Evolutionary conservation across 1,284 basidiomycete genomes (phyloP).

Genomic region (Leucoagaricus sp.): DNA sequence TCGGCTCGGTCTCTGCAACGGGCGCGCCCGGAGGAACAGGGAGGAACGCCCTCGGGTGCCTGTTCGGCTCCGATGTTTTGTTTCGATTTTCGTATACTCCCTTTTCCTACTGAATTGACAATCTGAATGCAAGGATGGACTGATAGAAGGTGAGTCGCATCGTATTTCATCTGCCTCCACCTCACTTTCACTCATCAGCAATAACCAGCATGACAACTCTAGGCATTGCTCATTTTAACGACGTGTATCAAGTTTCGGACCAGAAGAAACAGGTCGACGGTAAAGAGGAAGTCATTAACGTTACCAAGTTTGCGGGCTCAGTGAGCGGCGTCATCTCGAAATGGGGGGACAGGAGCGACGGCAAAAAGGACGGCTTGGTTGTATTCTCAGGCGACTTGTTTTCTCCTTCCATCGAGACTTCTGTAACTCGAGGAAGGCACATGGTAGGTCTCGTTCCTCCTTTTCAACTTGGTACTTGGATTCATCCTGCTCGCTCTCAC

Average conservation of each 20-base stretch:
- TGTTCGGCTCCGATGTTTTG: too few relatives aligned
- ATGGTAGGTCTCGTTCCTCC: constrained; percentile 17
- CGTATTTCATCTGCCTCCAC: too few relatives aligned
- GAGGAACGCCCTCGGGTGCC: too few relatives aligned
- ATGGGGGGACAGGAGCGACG: constrained; percentile 14
- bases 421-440: constrained; percentile 19
- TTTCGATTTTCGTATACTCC: too few relatives aligned
- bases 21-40: too few relatives aligned
- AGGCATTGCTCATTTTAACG: constrained; percentile 22
- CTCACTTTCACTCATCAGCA: neutral
- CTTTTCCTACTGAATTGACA: too few relatives aligned
- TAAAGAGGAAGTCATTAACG: constrained; percentile 16
- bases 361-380: constrained; percentile 9
- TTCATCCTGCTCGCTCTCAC: too few relatives aligned
- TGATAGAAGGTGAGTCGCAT: too few relatives aligned
- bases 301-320: constrained; percentile 20
- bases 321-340: constrained; percentile 14
- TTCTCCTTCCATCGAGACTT: constrained; percentile 20
- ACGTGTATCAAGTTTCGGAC: constrained; percentile 21
- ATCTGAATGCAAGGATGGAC: too few relatives aligned
- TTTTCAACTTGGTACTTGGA: too few relatives aligned
- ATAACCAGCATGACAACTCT: constrained; percentile 1
- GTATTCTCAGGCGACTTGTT: constrained; percentile 22
- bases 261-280: constrained; percentile 17
- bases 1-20: too few relatives aligned